Evolutionary conservation across 1,284 basidiomycete species (phyloP), one percentile per base, ranked within the genome.

Genomic region (Puccinia coronata): DNA sequence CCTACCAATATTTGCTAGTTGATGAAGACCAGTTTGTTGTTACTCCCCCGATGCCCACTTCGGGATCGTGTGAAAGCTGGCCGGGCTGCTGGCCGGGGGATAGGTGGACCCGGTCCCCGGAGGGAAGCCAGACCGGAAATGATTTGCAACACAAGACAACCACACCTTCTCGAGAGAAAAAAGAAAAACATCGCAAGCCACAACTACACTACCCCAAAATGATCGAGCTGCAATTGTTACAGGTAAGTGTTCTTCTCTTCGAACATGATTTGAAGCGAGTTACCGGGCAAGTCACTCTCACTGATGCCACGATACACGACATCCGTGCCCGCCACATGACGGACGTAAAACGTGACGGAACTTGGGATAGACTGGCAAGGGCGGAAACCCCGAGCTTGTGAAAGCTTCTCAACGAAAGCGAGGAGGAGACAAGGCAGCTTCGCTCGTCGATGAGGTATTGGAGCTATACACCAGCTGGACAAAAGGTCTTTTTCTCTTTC

Each of bases 391-490:
- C n/a, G 92, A 94, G 84, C 90, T 92, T 85, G 96, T 99, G 84
- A 89, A 92, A 83, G 94, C 95, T 85, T 97, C 95, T 20, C 96
- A 99, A 88, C 89, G 91, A 86, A 96, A 95, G 88, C 91, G 97
- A 59, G 93, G 93, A 9, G 92, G 94, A 65, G 77, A 80, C 8
- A 71, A 80, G 43, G 89, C 92, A 34, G 77, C 93, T 69, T 94
- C 96, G 87, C 87, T 98, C 83, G 95, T 98, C 18, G 95, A 98
- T 87, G 93, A 98, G 87, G 91, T 98, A 82, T 91, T 98, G 83
- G 90, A 90, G 84, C 92, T 97, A 90, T 98, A 98, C 87, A 89
- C 91, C 73, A 91, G 94, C 84, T 97, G 95, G 95, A 92, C 93
- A 57, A 93, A 80, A 72, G 77, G 77, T 80, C 23, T 57, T 47